A percentile compares a stretch with the other conserved stretches of the same genome.
phyloP scores from a whole-genome alignment of 495 filamentous ascomycete species.

The Penicillium herquei region DNA sequence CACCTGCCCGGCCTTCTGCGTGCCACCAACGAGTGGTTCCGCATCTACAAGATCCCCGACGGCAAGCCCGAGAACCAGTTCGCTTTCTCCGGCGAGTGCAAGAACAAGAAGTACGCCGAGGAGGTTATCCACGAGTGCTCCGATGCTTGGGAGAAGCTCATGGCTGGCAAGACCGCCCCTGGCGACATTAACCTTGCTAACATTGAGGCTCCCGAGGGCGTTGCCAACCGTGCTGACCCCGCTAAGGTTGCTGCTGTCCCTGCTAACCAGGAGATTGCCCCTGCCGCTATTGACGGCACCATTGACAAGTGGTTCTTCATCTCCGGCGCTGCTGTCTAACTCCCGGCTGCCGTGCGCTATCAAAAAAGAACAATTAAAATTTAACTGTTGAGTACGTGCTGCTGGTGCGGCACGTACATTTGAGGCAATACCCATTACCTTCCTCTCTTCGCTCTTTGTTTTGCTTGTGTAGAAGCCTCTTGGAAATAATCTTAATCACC shows the following conservation, averaged over 20 bases:
- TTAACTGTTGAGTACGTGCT: conserved; percentile 16
- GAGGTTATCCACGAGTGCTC: conserved; percentile 93
- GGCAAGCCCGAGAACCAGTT: conserved; percentile 99
- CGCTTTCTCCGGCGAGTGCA: conserved; percentile 99
- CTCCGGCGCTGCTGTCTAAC: conserved; percentile 89
- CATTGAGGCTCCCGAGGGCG: conserved; percentile 62
- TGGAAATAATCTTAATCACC: conserved; percentile 1
- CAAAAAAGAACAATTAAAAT: conserved; percentile 17
- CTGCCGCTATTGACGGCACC: conserved; percentile 89
- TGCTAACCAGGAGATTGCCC: conserved; percentile 65
- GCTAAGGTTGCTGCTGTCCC: conserved; percentile 70
- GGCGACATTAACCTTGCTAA: conserved; percentile 80
- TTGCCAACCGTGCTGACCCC: conserved; percentile 61
- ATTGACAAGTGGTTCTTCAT: conserved; percentile 99
- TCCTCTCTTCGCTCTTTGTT: not conserved
- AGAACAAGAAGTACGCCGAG: conserved; percentile 98
- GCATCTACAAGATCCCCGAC: conserved; percentile 99
- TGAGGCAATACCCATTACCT: not conserved
- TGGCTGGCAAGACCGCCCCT: conserved; percentile 76
- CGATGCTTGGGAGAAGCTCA: conserved; percentile 95
- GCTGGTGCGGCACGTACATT: conserved; percentile 8
- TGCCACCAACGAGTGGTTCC: conserved; percentile 99
- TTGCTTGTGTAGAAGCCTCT: not conserved
- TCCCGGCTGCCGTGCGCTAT: conserved; percentile 9
- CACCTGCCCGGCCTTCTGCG: conserved; percentile 95